Base-by-base conservation (phyloP, 208 protist species). In the Giardia duodenalis region DNA sequence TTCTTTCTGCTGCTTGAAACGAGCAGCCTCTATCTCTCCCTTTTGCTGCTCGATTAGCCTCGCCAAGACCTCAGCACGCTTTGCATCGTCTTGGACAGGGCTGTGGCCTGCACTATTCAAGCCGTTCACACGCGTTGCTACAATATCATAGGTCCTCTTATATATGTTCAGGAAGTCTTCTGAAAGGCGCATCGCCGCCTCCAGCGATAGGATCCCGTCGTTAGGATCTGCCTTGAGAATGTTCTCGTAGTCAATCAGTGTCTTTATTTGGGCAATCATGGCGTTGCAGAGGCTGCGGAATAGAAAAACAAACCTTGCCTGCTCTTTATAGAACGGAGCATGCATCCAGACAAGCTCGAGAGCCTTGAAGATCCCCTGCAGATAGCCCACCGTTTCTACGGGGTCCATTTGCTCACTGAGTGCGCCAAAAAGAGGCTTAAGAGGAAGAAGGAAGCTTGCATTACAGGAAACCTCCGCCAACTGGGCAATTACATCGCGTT, bases 241-340 rank as follows among this genome's bases (percentile, higher is more conserved):
- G 2, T 43, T n/a, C 0, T 2, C 67, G 39, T 2, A 0, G 22
- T 89, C 67, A 44, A 93, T 2, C 0, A 93, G 46, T 1, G 1
- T 1, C 2, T 43, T 0, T 0, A 2, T 43, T 67, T 90, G 43
- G 22, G 93, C 44, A 67, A 94, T 94, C 30, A 94, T 86, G 1
- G 4, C 76, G 42, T 94, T 93, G 19, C 92, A 92, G 19, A 94
- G n/a, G 4, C 43, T 45, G 45, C 89, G 39, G 44, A 94, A 47
- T 2, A 94, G 0, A 47, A 92, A 93, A 22, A 48, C 39, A 42
- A 92, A 67, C 3, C 92, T 2, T 0, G 4, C 43, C 1, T 47
- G 86, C 44, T 2, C 39, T 0, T 46, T 90, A 47, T 91, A 93
- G 47, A 93, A 94, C 1, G 67, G 86, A 46, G 92, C 47, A 86